Percentiles rank a stretch among this genome's conserved stretches.
These are phyloP conservation scores for Sporobolus alterniflorus DNA, from an alignment of 202 grass and related monocot genomes.

Conservation along the genomic window DNA sequence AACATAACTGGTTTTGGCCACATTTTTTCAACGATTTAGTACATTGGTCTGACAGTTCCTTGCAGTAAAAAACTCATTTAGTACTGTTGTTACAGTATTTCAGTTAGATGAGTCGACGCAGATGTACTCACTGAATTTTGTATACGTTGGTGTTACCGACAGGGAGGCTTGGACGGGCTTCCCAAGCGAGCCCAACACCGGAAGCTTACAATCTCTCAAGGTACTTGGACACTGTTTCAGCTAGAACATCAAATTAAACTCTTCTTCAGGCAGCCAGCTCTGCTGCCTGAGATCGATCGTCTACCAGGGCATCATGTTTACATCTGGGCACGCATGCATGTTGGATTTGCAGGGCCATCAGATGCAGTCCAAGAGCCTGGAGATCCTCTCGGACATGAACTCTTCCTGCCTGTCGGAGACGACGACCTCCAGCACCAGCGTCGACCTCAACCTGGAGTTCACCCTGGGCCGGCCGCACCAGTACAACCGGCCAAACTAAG, in stretches of 20 bases:
- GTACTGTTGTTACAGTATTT: neutral
- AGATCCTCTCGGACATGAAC: conserved; percentile 75
- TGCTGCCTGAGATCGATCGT: too few relatives aligned
- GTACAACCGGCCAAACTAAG: conserved; percentile 15
- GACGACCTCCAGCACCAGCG: conserved; percentile 50
- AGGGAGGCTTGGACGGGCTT: conserved; percentile 60
- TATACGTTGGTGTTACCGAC: conserved; percentile 18
- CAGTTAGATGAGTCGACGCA: neutral
- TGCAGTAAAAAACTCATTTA: too few relatives aligned
- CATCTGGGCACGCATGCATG: too few relatives aligned
- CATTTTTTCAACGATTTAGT: neutral
- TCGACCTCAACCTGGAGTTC: conserved; percentile 66
- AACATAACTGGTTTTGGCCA: too few relatives aligned
- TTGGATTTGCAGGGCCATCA: conserved; percentile 17
- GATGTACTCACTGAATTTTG: neutral
- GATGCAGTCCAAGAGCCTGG: conserved; percentile 63
- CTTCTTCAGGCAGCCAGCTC: neutral
- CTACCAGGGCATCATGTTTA: too few relatives aligned
- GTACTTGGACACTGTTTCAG: conserved; percentile 6
- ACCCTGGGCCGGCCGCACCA: conserved; percentile 51
- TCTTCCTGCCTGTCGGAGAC: conserved; percentile 62
- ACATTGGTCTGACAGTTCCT: too few relatives aligned
- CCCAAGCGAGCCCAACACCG: conserved; percentile 46
- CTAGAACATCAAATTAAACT: neutral
- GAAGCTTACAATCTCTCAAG: conserved; percentile 61